Conservation (phyloP, 805 yeast species). For the Lipomyces orientalis region DNA sequence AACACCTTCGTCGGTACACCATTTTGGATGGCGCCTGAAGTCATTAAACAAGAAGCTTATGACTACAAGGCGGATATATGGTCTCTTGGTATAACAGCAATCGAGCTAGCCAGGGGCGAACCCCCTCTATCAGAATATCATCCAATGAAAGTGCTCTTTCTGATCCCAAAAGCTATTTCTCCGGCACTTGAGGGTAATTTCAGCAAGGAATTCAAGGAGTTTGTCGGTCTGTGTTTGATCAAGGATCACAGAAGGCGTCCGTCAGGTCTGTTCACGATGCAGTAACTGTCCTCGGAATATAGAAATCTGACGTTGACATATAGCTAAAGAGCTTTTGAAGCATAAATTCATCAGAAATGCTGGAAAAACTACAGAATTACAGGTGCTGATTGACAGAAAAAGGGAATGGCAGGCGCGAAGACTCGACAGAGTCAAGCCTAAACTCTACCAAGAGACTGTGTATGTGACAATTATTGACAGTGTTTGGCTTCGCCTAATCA, state of each 20-base stretch:
- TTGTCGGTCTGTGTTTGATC: conserved; percentile 70
- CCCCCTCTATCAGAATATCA: conserved; percentile 68
- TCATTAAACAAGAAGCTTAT: conserved; percentile 80
- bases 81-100: conserved; percentile 80
- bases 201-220: conserved; percentile 65
- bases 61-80: conserved; percentile 78
- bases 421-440: conserved; percentile 40
- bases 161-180: conserved; percentile 57
- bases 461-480: conserved; percentile 5
- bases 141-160: conserved; percentile 61
- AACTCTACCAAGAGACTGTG: conserved; percentile 48
- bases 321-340: conserved; percentile 61
- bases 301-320: not conserved
- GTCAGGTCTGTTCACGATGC: conserved; percentile 38
- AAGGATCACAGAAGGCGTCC: conserved; percentile 74
- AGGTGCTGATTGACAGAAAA: conserved; percentile 52
- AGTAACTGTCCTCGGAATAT: not conserved
- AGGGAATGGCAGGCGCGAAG: conserved; percentile 51
- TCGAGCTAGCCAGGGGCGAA: conserved; percentile 71
- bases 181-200: conserved; percentile 50
- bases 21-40: conserved; percentile 99
- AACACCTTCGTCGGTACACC: conserved; percentile 56
- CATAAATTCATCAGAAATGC: conserved; percentile 64
- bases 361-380: conserved; percentile 48
- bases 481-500: not conserved